Base-by-base conservation (phyloP, 805 yeast genomes). In the Priceomyces fermenticarens region DNA sequence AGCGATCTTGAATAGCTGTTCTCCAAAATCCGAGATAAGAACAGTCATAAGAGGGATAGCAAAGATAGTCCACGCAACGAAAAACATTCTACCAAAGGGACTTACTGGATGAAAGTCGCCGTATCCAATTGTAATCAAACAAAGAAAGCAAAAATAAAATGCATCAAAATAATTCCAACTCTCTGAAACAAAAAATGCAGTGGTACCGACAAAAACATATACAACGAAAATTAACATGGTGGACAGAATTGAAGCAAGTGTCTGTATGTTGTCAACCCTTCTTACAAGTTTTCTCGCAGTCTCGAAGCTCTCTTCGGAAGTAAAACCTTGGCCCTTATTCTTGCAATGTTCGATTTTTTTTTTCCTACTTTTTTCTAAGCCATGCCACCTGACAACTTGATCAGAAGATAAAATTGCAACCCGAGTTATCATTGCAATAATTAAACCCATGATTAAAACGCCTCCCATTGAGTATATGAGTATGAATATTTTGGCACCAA, bases 11-110 rank as follows among this genome's bases (percentile, higher is more conserved):
- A 75, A 66, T 6, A 80, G 49, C 12, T 77, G 66, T 55, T 86
- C 95, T 46, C 91, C 87, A 35, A 83, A 65, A 39, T 78, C 80
- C 1, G 90, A 81, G 30, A 88, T 78, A 41, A 88, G 69, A 12
- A 83, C 81, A 2, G 96, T 85, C 95, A 88, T 88, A 38, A 88
- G 67, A 1, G 97, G 97, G 15, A 89, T 83, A 0, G 96, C 95
- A 5, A 80, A 67, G 14, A 89, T 57, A 0, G 89, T 84, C 96
- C 96, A 89, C 8, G 80, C 62, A 6, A 86, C 79, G 52, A 88
- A 88, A 49, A 88, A 78, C 0, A 83, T 75, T 32, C 84, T 64
- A 0, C 95, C 95, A 4, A 85, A 82, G 1, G 81, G 62, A 0
- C 81, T 61, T 1, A 37, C 42, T 1, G 96, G 95, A 1, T 79